Base-by-base conservation (phyloP, 371 early-diverging fungal species). In the Chytridium lagenaria region DNA sequence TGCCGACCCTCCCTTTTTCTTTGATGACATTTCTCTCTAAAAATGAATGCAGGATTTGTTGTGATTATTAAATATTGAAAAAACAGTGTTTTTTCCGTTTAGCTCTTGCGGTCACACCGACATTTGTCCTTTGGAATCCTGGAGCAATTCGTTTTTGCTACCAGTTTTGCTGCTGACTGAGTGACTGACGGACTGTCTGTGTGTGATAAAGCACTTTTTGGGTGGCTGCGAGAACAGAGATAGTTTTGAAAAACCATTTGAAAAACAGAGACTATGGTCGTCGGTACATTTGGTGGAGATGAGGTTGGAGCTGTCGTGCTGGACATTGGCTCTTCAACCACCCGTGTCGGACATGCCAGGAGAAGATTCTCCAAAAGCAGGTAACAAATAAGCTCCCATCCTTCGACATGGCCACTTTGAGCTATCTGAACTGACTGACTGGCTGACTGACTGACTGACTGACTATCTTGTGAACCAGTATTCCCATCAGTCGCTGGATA, bases 271-370 rank as follows among this genome's bases (percentile, higher is more conserved):
- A n/a, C n/a, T 16, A 61, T 61, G 61, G 61, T 61, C 15, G 36
- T 61, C 10, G 61, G 61, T 5, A 33, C 61, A 7, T 57, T 52
- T 34, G 50, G 70, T 10, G 70, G 59, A 1, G 97, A 96, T 87
- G 97, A 96, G 83, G 97, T 97, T 51, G 90, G 92, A 50, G 95
- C 96, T 34, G 77, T 97, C 40, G 96, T 98, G 51, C 78, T 98
- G 71, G 98, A 97, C 78, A 84, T 96, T 50, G 98, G 98, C 38
- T 88, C 93, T 70, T 86, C 91, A 33, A 90, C 90, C 81, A 92
- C 92, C 50, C 92, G 94, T 65, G 95, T 94, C 36, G 98, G 98
- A 39, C 96, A 94, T 82, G 95, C 97, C n/a, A 26, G 98, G 98
- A 61, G 98, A 97, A 78, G 97, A 98, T 77, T 83, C 89, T 38